Evolutionary conservation across 2,329 filamentous ascomycete genomes (phyloP).

Genomic region (Colletotrichum kahawae): DNA sequence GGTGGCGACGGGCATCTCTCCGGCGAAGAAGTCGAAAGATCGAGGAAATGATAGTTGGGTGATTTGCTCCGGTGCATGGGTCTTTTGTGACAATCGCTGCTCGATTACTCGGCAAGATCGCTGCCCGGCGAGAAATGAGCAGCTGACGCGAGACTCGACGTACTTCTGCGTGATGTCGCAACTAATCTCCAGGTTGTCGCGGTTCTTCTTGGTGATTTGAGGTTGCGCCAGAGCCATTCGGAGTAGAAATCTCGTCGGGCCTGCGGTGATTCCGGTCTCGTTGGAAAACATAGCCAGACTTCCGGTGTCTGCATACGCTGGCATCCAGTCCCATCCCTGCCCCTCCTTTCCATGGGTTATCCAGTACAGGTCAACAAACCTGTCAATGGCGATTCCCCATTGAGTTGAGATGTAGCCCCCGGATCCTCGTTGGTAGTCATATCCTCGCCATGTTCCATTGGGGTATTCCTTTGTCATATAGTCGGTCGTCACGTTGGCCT

Average conservation of each 20-base stretch:
- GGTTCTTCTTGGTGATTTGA: neutral
- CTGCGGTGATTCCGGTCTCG: neutral
- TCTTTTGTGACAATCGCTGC: neutral
- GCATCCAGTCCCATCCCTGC: neutral
- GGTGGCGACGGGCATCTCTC: neutral
- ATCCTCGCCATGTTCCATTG: neutral
- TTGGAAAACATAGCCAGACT: neutral
- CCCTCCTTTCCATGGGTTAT: neutral
- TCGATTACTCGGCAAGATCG: neutral
- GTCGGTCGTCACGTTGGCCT: neutral
- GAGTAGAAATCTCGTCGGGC: neutral
- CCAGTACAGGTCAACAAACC: neutral
- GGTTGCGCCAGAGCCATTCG: neutral
- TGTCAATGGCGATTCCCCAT: neutral
- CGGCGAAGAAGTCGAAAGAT: neutral
- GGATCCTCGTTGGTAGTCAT: neutral
- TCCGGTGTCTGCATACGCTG: fast-evolving
- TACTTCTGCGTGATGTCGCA: slow-evolving; percentile 3
- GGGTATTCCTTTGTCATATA: neutral
- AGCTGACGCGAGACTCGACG: neutral
- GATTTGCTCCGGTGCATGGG: neutral
- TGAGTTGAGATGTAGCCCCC: neutral
- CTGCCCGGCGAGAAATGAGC: neutral
- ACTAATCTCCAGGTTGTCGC: neutral
- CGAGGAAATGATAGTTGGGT: neutral